These are phyloP conservation scores for Suhomyces bribrorum DNA, from an alignment of 1,139 yeast species.

Conservation along the genomic window DNA sequence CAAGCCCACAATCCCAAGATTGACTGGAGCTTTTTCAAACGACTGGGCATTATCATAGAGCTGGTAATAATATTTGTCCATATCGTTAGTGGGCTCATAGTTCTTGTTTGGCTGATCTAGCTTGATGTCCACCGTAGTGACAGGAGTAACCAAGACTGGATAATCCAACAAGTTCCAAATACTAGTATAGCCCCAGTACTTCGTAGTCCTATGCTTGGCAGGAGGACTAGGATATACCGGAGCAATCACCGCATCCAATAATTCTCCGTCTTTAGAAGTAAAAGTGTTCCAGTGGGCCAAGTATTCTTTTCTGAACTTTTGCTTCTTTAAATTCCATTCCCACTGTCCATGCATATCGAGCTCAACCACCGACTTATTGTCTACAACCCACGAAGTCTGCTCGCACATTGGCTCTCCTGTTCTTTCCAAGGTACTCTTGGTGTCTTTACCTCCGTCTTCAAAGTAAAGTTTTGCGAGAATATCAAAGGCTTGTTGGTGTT, in stretches of 20 bases:
- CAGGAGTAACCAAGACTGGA: constrained; percentile 25
- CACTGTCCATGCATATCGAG: constrained; percentile 15
- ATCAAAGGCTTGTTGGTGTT: constrained; percentile 17
- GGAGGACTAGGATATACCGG: constrained; percentile 27
- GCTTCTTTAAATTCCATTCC: constrained; percentile 24
- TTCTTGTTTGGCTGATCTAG: constrained; percentile 15
- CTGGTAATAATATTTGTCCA: constrained; percentile 17
- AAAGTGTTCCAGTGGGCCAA: constrained; percentile 21
- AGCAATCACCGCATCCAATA: constrained; percentile 21
- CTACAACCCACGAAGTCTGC: constrained; percentile 23
- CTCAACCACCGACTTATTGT: constrained; percentile 8
- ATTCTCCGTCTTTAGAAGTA: constrained; percentile 12
- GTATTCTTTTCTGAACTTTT: constrained; percentile 23
- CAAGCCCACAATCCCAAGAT: no score
- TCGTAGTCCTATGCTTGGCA: constrained; percentile 21
- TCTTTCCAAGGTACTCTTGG: constrained; percentile 15
- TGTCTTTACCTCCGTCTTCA: constrained; percentile 27
- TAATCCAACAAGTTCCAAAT: constrained; percentile 28
- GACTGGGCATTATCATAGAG: no score
- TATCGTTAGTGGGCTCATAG: constrained; percentile 13
- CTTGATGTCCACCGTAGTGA: constrained; percentile 19
- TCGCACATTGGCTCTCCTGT: constrained; percentile 25
- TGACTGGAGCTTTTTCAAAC: no score
- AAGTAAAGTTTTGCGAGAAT: constrained; percentile 21
- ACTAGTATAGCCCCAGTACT: constrained; percentile 25